These are phyloP conservation scores for Craterostigma plantagineum DNA, from an alignment of 257 asterid genomes.

Conservation along the genomic window DNA sequence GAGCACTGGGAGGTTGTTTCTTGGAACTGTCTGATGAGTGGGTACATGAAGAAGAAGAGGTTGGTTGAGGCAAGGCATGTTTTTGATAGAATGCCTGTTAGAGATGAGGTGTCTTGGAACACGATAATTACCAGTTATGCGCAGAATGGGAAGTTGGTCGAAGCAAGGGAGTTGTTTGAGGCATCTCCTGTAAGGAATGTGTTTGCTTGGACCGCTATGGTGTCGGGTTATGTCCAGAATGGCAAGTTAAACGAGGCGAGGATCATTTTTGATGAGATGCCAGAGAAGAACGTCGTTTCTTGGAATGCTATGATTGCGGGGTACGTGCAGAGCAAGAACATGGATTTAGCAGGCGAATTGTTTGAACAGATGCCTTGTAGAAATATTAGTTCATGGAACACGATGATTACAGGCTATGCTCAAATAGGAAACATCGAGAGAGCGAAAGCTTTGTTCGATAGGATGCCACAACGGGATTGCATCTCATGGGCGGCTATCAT, in stretches of 20 bases:
- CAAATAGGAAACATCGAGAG: slow-evolving; percentile 41
- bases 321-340: slow-evolving; percentile 52
- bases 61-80: slow-evolving; percentile 48
- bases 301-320: slow-evolving; percentile 95
- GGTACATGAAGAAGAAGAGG: slow-evolving; percentile 65
- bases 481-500: slow-evolving; percentile 95
- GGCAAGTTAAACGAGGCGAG: slow-evolving; percentile 63
- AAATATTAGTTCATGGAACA: slow-evolving; percentile 81
- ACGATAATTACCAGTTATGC: slow-evolving; percentile 76
- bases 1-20: slow-evolving; percentile 61
- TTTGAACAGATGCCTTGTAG: slow-evolving; percentile 68
- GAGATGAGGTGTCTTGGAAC: slow-evolving; percentile 77
- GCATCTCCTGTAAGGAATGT: slow-evolving; percentile 58
- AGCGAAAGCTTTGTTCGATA: slow-evolving; percentile 51
- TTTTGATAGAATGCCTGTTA: slow-evolving; percentile 58
- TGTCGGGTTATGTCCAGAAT: slow-evolving; percentile 76
- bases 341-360: slow-evolving; percentile 57
- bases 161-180: slow-evolving; percentile 52
- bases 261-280: slow-evolving; percentile 55
- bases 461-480: slow-evolving; percentile 67
- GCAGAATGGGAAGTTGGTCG: slow-evolving; percentile 44
- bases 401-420: slow-evolving; percentile 79
- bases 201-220: slow-evolving; percentile 82
- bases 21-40: slow-evolving; percentile 97
- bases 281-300: slow-evolving; percentile 63